Base-by-base conservation (phyloP, 805 yeast species). In the Candida ascalaphidarum region DNA sequence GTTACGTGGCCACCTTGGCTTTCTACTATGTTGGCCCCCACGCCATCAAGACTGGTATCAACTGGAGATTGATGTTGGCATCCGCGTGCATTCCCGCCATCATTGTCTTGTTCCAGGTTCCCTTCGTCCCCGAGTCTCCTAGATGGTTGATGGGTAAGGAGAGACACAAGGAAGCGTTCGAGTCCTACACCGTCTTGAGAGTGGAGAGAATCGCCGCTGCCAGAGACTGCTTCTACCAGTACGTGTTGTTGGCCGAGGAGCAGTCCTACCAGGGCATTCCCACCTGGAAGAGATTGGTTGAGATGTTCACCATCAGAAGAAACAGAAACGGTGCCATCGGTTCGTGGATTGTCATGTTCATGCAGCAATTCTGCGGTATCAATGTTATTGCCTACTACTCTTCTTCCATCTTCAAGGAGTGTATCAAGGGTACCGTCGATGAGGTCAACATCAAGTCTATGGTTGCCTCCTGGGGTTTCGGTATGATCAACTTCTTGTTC, bases 341-440 rank as follows among this genome's bases (percentile, higher is more conserved):
- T 31, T 74, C 94, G 3, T 79, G 80, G 71, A 68, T 83, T 38
- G 84, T 77, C 34, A 84, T 85, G 75, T 81, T 83, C 48, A 79
- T 80, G 84, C 95, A 84, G 60, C 94, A 84, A 52, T 81, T 83
- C 59, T 84, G 94, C 57, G 95, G 95, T 42, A 74, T 84, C 51
- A 84, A 84, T 46, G 89, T 83, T 29, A 82, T 84, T 55, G 89
- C 94, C 12, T 81, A 82, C 56, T 84, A 81, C 54, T 80, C 89
- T 1, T 77, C 92, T 0, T 65, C 81, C 7, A 83, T 84, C 33
- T 84, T 84, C 56, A 52, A 67, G 14, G 68, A 76, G 32, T n/a
- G n/a, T n/a, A n/a, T n/a, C n/a, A n/a, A n/a, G n/a, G n/a, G n/a
- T n/a, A n/a, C n/a, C n/a, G n/a, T n/a, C n/a, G n/a, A n/a, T n/a